Base-by-base conservation (phyloP, 2,329 filamentous ascomycete genomes). In the Colletotrichum viniferum region DNA sequence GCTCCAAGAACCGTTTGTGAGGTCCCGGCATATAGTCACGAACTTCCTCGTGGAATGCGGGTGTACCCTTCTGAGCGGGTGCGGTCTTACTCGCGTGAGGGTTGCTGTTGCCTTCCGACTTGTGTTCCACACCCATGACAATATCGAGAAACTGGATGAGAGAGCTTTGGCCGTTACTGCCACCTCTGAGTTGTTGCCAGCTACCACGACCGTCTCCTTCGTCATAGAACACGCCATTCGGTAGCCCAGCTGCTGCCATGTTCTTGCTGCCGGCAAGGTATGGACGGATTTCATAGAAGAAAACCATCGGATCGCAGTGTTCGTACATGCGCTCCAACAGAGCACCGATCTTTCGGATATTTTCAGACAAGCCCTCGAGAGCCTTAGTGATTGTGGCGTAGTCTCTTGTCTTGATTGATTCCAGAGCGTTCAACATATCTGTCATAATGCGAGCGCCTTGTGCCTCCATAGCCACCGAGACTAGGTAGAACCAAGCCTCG, bases 141-240 rank as follows among this genome's bases (percentile, higher is more conserved):
- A 97, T 90, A 82, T 98, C 96, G 83, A 98, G 95, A 86, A 98
- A 97, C 80, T 98, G 96, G 74, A 98, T 96, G 56, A 98, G 88
- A 1, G 95, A 97, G 83, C 94, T 96, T 84, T 98, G 96, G 0
- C 96, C 96, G 80, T 98, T 98, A 83, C 95, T 97, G 6, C 96
- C 96, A 21, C 96, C 96, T n/a, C 94, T 91, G 73, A 94, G 94
- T 79, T 96, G 93, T 21, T 92, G 89, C 89, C 95, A 98, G 43
- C 90, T 86, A 0, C 92, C 90, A 16, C 87, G 87, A 2, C 92
- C 93, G 4, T 91, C 87, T 2, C 92, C 94, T 72, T 94, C 90
- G 78, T 98, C 95, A 81, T 98, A 98, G 69, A 96, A 92, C 7
- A 98, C 92, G 0, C 96, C 96, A 14, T 92, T 90, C 0, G 96